phyloP scores from a whole-genome alignment of 2,329 filamentous ascomycete species.

The Calonectria multiphialidica region DNA sequence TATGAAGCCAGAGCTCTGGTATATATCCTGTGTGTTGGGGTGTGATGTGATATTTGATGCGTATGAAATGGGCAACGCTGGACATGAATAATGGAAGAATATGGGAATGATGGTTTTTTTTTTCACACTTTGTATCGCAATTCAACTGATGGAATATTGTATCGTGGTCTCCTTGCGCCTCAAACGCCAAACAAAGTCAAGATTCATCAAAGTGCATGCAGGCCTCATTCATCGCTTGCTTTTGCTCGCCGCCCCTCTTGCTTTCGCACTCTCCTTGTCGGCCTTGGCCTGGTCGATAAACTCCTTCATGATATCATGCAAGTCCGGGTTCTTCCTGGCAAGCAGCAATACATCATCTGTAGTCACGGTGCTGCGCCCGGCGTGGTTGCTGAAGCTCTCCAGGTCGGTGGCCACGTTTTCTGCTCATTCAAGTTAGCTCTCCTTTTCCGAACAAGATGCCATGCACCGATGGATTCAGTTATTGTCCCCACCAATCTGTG shows the following conservation, averaged over 20 bases:
- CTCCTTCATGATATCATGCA: constrained; percentile 80
- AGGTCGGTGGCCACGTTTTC: constrained; percentile 69
- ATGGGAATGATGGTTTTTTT: background rate
- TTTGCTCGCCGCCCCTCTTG: constrained; percentile 48
- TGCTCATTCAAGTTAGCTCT: constrained; percentile 36
- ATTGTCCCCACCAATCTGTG: constrained; percentile 76
- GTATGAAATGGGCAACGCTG: background rate
- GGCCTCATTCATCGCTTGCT: constrained; percentile 41
- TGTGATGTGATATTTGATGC: background rate
- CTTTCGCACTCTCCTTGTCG: constrained; percentile 45
- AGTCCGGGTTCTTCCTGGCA: constrained; percentile 85
- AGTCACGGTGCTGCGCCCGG: constrained; percentile 82
- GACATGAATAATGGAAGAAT: background rate
- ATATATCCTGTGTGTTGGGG: background rate
- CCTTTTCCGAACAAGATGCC: background rate
- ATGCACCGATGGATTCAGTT: background rate
- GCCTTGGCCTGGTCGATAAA: constrained; percentile 73
- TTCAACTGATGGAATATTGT: background rate
- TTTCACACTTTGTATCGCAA: background rate
- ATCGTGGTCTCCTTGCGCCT: constrained; percentile 19
- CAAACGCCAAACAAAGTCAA: constrained; percentile 20
- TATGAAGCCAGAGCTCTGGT: background rate
- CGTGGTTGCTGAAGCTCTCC: constrained; percentile 76
- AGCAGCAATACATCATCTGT: constrained; percentile 91
- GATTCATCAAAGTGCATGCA: constrained; percentile 10